Conservation (phyloP, 73 alveolate genomes). For the Uronychia binucleata region DNA sequence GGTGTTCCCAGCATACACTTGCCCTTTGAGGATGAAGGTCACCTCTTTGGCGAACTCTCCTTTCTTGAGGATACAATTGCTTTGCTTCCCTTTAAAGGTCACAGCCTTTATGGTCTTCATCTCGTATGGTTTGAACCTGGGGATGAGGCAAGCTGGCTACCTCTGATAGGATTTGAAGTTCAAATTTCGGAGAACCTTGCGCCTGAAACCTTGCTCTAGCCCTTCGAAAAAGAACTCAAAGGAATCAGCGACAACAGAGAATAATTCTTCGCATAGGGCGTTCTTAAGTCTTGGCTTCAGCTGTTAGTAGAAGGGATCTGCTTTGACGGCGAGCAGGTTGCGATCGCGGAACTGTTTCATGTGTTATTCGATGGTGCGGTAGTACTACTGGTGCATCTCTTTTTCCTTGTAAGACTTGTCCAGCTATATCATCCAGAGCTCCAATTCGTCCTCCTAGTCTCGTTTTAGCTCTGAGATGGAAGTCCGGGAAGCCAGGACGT, state of each 20-base stretch:
- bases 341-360: background rate
- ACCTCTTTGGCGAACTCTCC: constrained; percentile 27
- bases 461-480: constrained; percentile 23
- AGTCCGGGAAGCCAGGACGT: constrained; percentile 20
- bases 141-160: background rate
- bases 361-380: background rate
- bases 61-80: constrained; percentile 19
- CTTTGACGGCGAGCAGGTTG: background rate
- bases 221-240: constrained; percentile 34
- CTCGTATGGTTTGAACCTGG: constrained; percentile 2
- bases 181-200: constrained; percentile 21
- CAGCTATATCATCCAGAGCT: constrained; percentile 40
- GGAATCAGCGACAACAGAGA: background rate
- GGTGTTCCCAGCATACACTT: constrained; percentile 38
- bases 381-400: background rate
- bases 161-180: constrained; percentile 11
- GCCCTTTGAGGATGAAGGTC: constrained; percentile 44
- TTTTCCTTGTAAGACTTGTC: constrained; percentile 25
- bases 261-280: constrained; percentile 17
- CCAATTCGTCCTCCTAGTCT: constrained; percentile 29
- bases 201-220: constrained; percentile 34
- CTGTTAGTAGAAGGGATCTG: constrained; percentile 10
- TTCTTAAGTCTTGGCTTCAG: constrained; percentile 50
- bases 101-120: background rate
- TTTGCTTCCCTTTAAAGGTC: constrained; percentile 2